Percentiles rank a stretch among this genome's conserved stretches.
Evolutionary conservation across 176 grass and related monocot species (phyloP).

Genomic region (Eleusine coracana): DNA sequence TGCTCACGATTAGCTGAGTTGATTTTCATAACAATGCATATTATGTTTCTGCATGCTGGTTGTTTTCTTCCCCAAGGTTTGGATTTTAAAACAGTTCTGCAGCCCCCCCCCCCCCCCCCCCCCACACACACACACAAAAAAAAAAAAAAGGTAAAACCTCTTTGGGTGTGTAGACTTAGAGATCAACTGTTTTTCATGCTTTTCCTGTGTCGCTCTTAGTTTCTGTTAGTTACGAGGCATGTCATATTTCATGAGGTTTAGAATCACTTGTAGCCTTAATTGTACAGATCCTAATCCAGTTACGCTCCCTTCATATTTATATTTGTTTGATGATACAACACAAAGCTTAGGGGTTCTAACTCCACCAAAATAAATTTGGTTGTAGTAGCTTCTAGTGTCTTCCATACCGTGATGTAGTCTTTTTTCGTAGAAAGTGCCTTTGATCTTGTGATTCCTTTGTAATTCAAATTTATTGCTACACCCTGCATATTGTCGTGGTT

Average conservation of each 20-base stretch:
- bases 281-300: background rate
- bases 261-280: background rate
- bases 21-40: slow-evolving; percentile 11
- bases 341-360: too few species aligned
- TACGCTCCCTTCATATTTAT: background rate
- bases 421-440: background rate
- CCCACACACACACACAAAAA: too few species aligned
- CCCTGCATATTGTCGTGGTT: background rate
- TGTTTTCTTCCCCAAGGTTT: background rate
- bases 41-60: slow-evolving; percentile 11
- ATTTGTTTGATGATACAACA: too few species aligned
- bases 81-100: background rate
- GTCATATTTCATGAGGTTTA: background rate
- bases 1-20: slow-evolving; percentile 41
- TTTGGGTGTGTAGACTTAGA: background rate
- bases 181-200: background rate
- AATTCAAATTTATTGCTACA: background rate
- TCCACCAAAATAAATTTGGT: too few species aligned
- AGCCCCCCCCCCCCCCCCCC: background rate
- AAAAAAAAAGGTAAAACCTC: too few species aligned
- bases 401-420: background rate
- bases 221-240: background rate
- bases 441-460: background rate
- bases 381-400: background rate
- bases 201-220: background rate